phyloP scores from a whole-genome alignment of 2,329 filamentous ascomycete species.

The Dothideomycetidae sp. region DNA sequence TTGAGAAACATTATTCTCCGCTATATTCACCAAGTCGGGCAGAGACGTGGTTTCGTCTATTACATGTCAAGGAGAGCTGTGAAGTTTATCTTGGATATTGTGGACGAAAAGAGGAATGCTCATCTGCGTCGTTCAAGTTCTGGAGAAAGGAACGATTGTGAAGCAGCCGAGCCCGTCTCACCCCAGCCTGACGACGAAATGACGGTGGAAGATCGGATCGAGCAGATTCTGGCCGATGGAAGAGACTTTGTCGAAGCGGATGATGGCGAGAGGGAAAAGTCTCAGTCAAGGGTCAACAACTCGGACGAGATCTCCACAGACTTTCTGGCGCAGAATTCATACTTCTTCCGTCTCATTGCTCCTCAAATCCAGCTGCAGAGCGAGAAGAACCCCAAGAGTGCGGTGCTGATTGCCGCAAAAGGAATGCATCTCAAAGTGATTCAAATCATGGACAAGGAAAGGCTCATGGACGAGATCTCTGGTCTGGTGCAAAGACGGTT shows the following conservation, averaged over 20 bases:
- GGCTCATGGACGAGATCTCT: conserved; percentile 82
- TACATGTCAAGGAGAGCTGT: conserved; percentile 91
- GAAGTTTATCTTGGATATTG: conserved; percentile 95
- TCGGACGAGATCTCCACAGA: conserved; percentile 65
- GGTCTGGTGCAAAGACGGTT: conserved; percentile 91
- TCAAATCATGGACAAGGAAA: conserved; percentile 93
- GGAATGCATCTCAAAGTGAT: conserved; percentile 97
- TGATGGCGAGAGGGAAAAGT: conserved; percentile 31
- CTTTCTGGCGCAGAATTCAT: conserved; percentile 82
- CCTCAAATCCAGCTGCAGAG: conserved; percentile 97
- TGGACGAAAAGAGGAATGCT: conserved; percentile 78
- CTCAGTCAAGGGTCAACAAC: conserved; percentile 22
- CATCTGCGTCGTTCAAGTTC: conserved; percentile 27
- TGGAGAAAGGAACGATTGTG: conserved; percentile 4
- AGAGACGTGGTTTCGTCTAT: conserved; percentile 90
- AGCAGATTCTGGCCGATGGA: conserved; percentile 71
- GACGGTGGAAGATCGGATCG: conserved; percentile 71
- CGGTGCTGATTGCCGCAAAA: conserved; percentile 92
- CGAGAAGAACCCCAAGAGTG: conserved; percentile 92
- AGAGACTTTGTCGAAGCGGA: conserved; percentile 67
- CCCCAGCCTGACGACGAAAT: conserved; percentile 44
- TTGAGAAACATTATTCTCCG: conserved; percentile 90
- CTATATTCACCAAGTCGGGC: conserved; percentile 94
- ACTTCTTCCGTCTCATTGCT: conserved; percentile 86
- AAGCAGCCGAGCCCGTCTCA: conserved; percentile 16